Evolutionary conservation across 345 rosid genomes (phyloP).

Genomic region (Lepidium aucheri): DNA sequence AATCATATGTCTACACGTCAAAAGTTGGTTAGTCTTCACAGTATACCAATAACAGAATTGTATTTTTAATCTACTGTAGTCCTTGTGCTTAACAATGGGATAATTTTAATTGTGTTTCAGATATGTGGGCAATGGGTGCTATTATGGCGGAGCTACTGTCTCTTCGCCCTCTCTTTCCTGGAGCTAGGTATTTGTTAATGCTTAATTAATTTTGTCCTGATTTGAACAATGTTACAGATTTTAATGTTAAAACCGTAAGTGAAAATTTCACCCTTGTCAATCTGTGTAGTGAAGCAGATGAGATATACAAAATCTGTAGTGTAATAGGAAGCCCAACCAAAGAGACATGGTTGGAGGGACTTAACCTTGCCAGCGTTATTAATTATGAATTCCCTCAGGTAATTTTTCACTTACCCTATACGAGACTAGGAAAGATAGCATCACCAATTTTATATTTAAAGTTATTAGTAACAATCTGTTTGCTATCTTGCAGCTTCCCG

Average conservation of each 20-base stretch:
- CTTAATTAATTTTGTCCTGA: background rate
- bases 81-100: background rate
- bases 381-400: slow-evolving; percentile 87
- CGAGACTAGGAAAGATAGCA: background rate
- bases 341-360: slow-evolving; percentile 83
- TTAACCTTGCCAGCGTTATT: slow-evolving; percentile 64
- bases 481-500: slow-evolving; percentile 40
- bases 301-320: slow-evolving; percentile 85
- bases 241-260: background rate
- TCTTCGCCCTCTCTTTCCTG: slow-evolving; percentile 88
- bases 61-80: background rate
- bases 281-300: slow-evolving; percentile 84
- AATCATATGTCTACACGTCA: slow-evolving; percentile 55
- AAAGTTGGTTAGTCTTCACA: slow-evolving; percentile 75
- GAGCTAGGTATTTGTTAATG: slow-evolving; percentile 45
- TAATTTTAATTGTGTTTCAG: slow-evolving; percentile 30
- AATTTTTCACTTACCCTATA: background rate
- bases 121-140: slow-evolving; percentile 99
- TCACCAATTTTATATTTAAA: background rate
- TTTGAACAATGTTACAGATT: background rate
- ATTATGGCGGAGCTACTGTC: slow-evolving; percentile 82
- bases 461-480: background rate
- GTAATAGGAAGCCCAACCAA: slow-evolving; percentile 77
- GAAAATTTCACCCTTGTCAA: background rate
- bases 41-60: background rate